Evolutionary conservation across 1,284 basidiomycete species (phyloP).

Genomic region (Irpex sp.): DNA sequence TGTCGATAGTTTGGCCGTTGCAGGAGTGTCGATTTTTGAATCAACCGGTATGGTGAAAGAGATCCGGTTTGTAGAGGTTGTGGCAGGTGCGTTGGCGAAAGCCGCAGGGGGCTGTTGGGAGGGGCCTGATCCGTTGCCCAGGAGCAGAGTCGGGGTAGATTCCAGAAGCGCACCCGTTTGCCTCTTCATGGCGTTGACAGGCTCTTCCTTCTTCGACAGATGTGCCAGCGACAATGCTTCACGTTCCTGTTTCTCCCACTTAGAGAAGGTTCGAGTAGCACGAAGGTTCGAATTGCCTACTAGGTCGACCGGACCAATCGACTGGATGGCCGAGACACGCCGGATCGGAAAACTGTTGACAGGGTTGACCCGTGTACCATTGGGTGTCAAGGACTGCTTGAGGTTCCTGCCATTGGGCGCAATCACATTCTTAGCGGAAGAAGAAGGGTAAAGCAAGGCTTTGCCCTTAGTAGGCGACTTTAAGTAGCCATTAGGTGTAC

Average conservation of each 20-base stretch:
- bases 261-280: constrained; percentile 53
- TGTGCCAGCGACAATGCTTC: constrained; percentile 71
- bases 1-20: constrained; percentile 8
- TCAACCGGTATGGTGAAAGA: constrained; percentile 1
- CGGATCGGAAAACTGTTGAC: constrained; percentile 25
- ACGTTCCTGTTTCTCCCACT: constrained; percentile 80
- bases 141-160: constrained; percentile 1
- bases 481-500: constrained; percentile 15
- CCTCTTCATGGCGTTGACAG: constrained; percentile 13
- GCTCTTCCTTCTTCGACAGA: constrained; percentile 21
- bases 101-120: not conserved
- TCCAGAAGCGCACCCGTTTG: not conserved
- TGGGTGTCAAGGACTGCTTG: constrained; percentile 41
- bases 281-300: constrained; percentile 50
- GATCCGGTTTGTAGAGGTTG: not conserved
- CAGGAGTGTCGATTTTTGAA: not conserved
- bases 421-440: constrained; percentile 26
- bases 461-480: constrained; percentile 41
- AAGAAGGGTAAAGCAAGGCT: constrained; percentile 42
- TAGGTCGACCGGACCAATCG: constrained; percentile 29
- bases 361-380: constrained; percentile 35
- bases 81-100: no score
- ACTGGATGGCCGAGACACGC: constrained; percentile 35
- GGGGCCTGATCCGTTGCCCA: constrained; percentile 12
- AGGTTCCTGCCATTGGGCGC: constrained; percentile 32